Conservation (phyloP, 768 basidiomycete genomes). For the Boletus subcaerulescens region DNA sequence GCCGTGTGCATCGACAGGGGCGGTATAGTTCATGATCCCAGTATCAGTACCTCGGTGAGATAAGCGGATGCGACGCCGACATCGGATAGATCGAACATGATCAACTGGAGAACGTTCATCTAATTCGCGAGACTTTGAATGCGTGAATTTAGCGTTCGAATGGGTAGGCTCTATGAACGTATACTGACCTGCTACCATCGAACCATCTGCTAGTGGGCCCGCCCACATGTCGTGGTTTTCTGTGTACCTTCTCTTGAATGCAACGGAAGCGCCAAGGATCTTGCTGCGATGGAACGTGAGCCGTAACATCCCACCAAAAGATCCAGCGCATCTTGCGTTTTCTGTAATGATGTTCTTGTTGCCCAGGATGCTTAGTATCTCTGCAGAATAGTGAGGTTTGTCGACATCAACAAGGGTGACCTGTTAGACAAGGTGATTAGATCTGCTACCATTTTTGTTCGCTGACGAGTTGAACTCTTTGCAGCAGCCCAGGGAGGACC, state of each 20-base stretch:
- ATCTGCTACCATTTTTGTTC: neutral
- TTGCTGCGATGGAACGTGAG: conserved; percentile 7
- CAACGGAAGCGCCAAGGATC: conserved; percentile 11
- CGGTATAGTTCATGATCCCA: neutral
- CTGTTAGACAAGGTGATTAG: neutral
- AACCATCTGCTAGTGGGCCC: conserved; percentile 5
- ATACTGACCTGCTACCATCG: conserved; percentile 1
- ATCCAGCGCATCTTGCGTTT: neutral
- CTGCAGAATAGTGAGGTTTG: neutral
- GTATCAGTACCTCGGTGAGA: neutral
- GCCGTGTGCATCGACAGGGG: neutral
- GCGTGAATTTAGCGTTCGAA: neutral
- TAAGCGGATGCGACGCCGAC: neutral
- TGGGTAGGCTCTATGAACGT: neutral
- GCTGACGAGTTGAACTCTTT: neutral
- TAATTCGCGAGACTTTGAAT: conserved; percentile 6
- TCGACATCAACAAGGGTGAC: conserved; percentile 14
- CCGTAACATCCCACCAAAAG: neutral
- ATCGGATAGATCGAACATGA: conserved; percentile 3
- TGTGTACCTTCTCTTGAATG: too few species aligned
- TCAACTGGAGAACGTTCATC: neutral
- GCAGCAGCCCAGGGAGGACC: conserved; percentile 15
- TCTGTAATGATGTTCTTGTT: conserved; percentile 8
- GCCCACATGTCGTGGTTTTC: conserved; percentile 10
- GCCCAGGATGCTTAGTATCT: conserved; percentile 1